These are phyloP conservation scores for Diaporthe sp. DNA, from an alignment of 2,329 filamentous ascomycete genomes.

Conservation along the genomic window DNA sequence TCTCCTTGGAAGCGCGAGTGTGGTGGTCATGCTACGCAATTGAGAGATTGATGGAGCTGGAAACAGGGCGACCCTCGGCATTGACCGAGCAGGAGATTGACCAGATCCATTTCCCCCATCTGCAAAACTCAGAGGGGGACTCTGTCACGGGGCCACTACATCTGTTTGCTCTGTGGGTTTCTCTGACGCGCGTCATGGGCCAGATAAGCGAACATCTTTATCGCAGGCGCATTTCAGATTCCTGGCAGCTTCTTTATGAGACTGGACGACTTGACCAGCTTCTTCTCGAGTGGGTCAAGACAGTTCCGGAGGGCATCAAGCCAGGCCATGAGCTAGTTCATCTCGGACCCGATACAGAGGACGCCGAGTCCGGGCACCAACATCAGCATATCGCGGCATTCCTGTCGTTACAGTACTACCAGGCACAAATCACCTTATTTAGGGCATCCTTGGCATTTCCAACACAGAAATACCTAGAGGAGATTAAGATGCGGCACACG, in stretches of 20 bases:
- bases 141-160: neutral
- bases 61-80: slow-evolving; percentile 39
- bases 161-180: slow-evolving; percentile 2
- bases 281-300: slow-evolving; percentile 19
- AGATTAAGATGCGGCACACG: neutral
- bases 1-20: slow-evolving; percentile 23
- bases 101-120: neutral
- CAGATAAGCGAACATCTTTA: slow-evolving; percentile 22
- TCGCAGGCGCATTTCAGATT: neutral
- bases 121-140: neutral
- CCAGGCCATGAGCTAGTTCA: slow-evolving; percentile 17
- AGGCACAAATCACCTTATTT: neutral
- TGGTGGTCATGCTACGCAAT: slow-evolving; percentile 39
- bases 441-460: slow-evolving; percentile 5
- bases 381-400: slow-evolving; percentile 1
- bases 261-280: slow-evolving; percentile 20
- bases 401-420: neutral
- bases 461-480: neutral
- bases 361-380: neutral
- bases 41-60: slow-evolving; percentile 41
- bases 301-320: slow-evolving; percentile 11
- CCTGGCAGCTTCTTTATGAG: slow-evolving; percentile 24
- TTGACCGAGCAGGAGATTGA: slow-evolving; percentile 35
- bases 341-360: neutral
- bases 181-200: slow-evolving; percentile 3